Evolutionary conservation across 176 grass and related monocot genomes (phyloP).

Genomic region (Coix lacrymajobi): DNA sequence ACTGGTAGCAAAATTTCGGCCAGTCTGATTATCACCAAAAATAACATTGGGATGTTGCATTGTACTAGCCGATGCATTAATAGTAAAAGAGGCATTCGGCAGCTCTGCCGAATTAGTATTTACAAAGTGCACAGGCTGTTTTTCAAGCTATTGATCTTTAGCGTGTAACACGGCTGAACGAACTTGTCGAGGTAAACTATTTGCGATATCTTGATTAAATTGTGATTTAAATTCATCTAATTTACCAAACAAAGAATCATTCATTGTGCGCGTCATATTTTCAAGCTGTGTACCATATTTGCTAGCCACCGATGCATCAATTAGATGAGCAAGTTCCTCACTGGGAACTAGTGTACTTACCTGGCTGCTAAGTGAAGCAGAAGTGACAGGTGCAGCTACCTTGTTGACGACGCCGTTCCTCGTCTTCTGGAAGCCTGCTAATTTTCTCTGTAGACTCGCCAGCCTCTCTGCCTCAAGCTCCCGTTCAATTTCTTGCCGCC

Average conservation of each 20-base stretch:
- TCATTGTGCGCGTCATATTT: not conserved
- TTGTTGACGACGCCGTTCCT: no score
- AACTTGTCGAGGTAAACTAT: not conserved
- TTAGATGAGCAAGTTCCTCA: not conserved
- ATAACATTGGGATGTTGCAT: not conserved
- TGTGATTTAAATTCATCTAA: not conserved
- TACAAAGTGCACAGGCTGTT: no score
- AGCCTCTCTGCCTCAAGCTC: no score
- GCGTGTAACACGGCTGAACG: not conserved
- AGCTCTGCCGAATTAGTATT: not conserved
- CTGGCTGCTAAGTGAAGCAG: no score
- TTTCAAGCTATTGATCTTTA: not conserved
- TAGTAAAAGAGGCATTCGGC: not conserved
- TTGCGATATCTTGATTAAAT: not conserved
- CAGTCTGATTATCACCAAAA: not conserved
- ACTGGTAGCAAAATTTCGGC: not conserved
- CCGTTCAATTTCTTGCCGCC: no score
- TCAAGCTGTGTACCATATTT: not conserved
- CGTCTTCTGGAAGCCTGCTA: no score
- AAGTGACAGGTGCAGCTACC: no score
- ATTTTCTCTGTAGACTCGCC: no score
- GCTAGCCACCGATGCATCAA: not conserved
- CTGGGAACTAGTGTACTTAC: not conserved
- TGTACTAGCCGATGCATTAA: not conserved
- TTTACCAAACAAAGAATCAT: not conserved